Conservation (phyloP, 768 basidiomycete genomes). For the Saitozyma podzolica region DNA sequence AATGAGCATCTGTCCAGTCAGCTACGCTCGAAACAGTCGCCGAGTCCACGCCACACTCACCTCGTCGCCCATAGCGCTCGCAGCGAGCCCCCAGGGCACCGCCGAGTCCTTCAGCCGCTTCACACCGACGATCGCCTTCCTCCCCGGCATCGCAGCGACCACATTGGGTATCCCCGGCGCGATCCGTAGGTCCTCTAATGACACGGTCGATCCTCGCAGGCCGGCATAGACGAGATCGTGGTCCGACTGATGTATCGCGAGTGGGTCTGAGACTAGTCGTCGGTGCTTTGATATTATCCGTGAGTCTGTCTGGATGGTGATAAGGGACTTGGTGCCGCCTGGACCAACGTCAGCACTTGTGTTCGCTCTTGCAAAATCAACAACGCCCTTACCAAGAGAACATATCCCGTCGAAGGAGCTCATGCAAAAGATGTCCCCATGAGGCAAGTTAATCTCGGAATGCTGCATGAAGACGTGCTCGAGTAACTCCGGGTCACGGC, state of each 20-base stretch:
- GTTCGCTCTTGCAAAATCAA: background rate
- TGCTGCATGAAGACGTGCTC: slow-evolving; percentile 21
- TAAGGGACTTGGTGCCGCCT: too few relatives aligned
- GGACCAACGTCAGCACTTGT: background rate
- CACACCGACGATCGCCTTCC: slow-evolving; percentile 41
- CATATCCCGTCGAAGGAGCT: slow-evolving; percentile 34
- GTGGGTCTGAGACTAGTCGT: slow-evolving; percentile 24
- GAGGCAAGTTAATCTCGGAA: slow-evolving; percentile 21
- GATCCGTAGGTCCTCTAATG: slow-evolving; percentile 31
- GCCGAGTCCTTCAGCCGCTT: slow-evolving; percentile 37
- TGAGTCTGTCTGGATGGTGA: too few relatives aligned
- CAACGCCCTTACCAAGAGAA: slow-evolving; percentile 23
- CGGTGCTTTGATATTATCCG: slow-evolving; percentile 6
- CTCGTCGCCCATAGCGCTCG: slow-evolving; percentile 36
- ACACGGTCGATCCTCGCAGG: slow-evolving; percentile 19
- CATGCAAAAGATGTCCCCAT: slow-evolving; percentile 24
- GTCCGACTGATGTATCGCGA: slow-evolving; percentile 28
- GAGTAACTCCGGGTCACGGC: slow-evolving; percentile 20
- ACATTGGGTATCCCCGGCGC: background rate
- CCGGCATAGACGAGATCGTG: slow-evolving; percentile 37
- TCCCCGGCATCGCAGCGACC: slow-evolving; percentile 1
- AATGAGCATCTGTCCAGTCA: slow-evolving; percentile 23
- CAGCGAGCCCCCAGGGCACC: slow-evolving; percentile 37
- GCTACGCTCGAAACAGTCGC: background rate
- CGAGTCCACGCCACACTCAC: slow-evolving; percentile 15